Conservation (phyloP, 768 basidiomycete genomes). For the Mycena olivaceomarginata region DNA sequence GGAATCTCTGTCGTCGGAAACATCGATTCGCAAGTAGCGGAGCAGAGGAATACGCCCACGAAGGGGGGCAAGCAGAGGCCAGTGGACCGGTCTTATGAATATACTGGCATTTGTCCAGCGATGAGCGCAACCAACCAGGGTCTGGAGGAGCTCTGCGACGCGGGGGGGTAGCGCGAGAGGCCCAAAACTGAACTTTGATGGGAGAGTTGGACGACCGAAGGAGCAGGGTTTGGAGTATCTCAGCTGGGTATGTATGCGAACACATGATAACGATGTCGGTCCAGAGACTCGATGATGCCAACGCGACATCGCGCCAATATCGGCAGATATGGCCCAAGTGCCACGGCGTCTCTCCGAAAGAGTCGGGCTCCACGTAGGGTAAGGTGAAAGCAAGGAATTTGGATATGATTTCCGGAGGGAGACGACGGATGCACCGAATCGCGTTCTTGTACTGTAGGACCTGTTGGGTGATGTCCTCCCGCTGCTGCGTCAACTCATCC, state of each 20-base stretch:
- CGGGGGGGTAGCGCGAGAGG: not conserved
- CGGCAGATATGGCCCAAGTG: constrained; percentile 30
- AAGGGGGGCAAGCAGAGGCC: not conserved
- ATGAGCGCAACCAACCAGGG: not conserved
- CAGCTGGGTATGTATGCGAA: not conserved
- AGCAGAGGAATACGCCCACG: constrained; percentile 22
- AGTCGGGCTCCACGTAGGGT: not conserved
- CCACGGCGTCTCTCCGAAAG: constrained; percentile 23
- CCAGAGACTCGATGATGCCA: constrained; percentile 10
- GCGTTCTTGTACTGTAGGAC: constrained; percentile 10
- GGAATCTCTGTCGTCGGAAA: not conserved
- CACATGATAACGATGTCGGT: constrained; percentile 11
- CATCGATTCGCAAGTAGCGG: constrained; percentile 18
- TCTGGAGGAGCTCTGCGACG: not conserved
- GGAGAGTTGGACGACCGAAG: constrained; percentile 8
- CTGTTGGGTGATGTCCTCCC: not conserved
- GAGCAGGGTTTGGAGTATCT: constrained; percentile 20
- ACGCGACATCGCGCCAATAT: constrained; percentile 26
- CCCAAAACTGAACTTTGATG: constrained; percentile 21
- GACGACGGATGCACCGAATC: not conserved
- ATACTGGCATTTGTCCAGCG: constrained; percentile 27
- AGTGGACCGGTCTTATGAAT: not conserved
- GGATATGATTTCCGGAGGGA: constrained; percentile 29
- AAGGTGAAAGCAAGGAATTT: not conserved
- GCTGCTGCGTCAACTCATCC: not conserved